Percentiles rank a stretch among this genome's conserved stretches.
Evolutionary conservation across 306 rosid genomes (phyloP).

Genomic region (Medicago lupulina): DNA sequence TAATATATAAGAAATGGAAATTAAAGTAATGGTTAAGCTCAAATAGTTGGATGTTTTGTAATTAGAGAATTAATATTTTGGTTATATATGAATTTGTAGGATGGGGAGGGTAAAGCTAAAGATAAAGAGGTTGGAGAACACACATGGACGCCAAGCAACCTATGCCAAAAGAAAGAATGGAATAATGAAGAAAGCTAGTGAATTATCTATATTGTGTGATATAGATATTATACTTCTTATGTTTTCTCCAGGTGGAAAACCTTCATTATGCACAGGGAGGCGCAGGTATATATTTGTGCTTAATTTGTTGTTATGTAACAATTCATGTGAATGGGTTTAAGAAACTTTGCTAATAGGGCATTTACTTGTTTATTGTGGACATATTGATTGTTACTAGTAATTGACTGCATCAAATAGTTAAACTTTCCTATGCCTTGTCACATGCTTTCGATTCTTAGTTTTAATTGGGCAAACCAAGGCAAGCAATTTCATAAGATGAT

Average conservation of each 20-base stretch:
- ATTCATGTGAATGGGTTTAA: not conserved
- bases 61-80: not conserved
- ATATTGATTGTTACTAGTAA: too few relatives aligned
- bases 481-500: not conserved
- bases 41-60: not conserved
- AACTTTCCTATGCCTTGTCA: not conserved
- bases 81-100: not conserved
- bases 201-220: slow-evolving; percentile 83
- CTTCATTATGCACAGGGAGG: slow-evolving; percentile 74
- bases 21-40: not conserved
- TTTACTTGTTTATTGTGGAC: too few relatives aligned
- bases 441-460: not conserved
- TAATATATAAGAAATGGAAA: not conserved
- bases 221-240: slow-evolving; percentile 91
- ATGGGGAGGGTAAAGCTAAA: slow-evolving; percentile 35
- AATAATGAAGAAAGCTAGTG: slow-evolving; percentile 67
- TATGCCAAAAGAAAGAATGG: slow-evolving; percentile 28
- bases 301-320: not conserved
- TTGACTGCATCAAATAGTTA: too few relatives aligned
- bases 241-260: slow-evolving; percentile 93
- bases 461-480: too few relatives aligned
- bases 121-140: slow-evolving; percentile 25
- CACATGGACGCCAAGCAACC: slow-evolving; percentile 1
- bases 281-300: slow-evolving; percentile 53
- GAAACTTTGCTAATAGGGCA: not conserved